phyloP scores from a whole-genome alignment of 1,284 basidiomycete genomes.

The Schizophyllum amplum region DNA sequence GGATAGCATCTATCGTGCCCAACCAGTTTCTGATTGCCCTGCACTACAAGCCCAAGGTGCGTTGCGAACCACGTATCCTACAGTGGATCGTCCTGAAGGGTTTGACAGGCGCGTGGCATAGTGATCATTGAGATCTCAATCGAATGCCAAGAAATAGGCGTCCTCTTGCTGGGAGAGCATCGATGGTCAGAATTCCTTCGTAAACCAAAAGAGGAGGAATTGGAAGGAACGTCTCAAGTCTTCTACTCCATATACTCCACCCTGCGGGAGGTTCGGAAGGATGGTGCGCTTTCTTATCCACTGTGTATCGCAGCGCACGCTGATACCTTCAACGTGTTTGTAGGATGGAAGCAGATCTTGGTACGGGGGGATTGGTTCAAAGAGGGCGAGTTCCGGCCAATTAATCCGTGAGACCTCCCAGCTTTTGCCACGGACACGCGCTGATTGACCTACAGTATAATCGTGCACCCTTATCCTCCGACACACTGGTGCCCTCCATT shows the following conservation, averaged over 20 bases:
- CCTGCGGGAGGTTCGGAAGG: slow-evolving; percentile 33
- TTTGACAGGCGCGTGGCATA: slow-evolving; percentile 48
- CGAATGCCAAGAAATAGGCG: slow-evolving; percentile 19
- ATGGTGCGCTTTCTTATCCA: slow-evolving; percentile 25
- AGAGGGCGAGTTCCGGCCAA: slow-evolving; percentile 28
- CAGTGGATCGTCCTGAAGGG: background rate
- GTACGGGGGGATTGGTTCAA: slow-evolving; percentile 49
- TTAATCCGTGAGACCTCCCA: slow-evolving; percentile 25
- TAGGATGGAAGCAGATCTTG: slow-evolving; percentile 59
- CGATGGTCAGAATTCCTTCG: slow-evolving; percentile 48
- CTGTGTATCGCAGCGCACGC: background rate
- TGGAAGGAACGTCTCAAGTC: slow-evolving; percentile 33
- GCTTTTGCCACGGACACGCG: background rate
- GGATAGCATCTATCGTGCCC: slow-evolving; percentile 54
- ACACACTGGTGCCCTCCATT: slow-evolving; percentile 46
- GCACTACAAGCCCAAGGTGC: slow-evolving; percentile 55
- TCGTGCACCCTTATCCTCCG: slow-evolving; percentile 44
- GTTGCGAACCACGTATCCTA: slow-evolving; percentile 17
- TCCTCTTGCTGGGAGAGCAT: slow-evolving; percentile 54
- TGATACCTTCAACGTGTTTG: background rate
- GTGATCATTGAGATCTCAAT: slow-evolving; percentile 54
- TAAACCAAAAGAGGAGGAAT: slow-evolving; percentile 35
- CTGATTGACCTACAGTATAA: slow-evolving; percentile 21
- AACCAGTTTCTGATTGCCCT: slow-evolving; percentile 41
- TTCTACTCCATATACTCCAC: slow-evolving; percentile 45